Base-by-base conservation (phyloP, 371 early-diverging fungal species). In the Catenaria anguillulae region DNA sequence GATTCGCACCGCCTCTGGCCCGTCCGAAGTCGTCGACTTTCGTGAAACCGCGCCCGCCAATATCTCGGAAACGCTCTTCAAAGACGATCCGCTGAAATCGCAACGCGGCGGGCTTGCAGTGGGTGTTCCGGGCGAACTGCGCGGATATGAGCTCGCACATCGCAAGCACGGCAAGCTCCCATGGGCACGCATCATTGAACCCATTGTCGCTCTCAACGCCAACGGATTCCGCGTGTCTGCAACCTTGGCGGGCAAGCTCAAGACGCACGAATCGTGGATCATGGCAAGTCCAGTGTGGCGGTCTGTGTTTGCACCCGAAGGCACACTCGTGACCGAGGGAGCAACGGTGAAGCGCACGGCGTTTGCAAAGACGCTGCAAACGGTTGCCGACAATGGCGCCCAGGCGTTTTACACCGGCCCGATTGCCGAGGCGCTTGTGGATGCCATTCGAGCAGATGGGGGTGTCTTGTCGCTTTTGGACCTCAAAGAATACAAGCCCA, bases 51-150 rank as follows among this genome's bases (percentile, higher is more conserved):
- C 99, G 0, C 94, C 97, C 8, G 71, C 66, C 24, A 84, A 75
- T 10, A 75, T 92, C 0, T 73, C 68, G n/a, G 65, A 68, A 36
- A 81, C 86, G 63, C 89, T 93, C 89, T 96, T 79, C 71, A 66
- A 71, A 48, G 64, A 75, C 15, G 69, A 88, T 56, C 86, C 87
- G 12, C 71, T 69, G 33, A 60, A 70, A 1, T 86, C 93, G 1
- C 80, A 79, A 65, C 58, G 69, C 43, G 95, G 97, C 19, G 92
- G 90, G 0, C 68, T 90, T 50, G 70, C 93, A 4, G 84, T 95
- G 12, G 97, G 82, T 37, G 84, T 97, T 1, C 99, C 98, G 77
- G 92, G 93, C 19, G 96, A 96, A 70, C 72, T 96, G 15, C 78
- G 84, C 29, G 97, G 98, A 4, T 78, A 93, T 31, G 85, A 86